These are phyloP conservation scores for Hypoxylon crocopeplum DNA, from an alignment of 495 filamentous ascomycete genomes.

Conservation along the genomic window DNA sequence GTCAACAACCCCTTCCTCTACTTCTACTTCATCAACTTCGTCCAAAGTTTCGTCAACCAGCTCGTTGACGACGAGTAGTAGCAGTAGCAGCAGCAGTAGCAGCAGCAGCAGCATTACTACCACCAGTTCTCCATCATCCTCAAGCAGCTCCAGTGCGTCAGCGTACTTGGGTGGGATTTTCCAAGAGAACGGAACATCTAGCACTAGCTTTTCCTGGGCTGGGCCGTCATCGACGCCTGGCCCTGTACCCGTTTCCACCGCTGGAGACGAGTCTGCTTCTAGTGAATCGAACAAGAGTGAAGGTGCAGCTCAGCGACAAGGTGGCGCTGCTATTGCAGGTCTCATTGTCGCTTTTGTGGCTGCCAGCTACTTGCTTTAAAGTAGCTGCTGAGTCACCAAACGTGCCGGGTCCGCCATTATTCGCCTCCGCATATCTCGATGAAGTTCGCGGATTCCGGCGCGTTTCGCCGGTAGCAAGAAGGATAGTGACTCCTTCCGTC, in stretches of 20 bases:
- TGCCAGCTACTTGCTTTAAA: constrained; percentile 51
- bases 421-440: background rate
- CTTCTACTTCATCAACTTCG: constrained; percentile 8
- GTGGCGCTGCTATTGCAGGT: constrained; percentile 52
- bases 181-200: constrained; percentile 35
- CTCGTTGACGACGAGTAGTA: constrained; percentile 22
- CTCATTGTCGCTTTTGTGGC: constrained; percentile 57
- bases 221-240: constrained; percentile 11
- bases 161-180: constrained; percentile 32
- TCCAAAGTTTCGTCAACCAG: constrained; percentile 21
- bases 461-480: background rate
- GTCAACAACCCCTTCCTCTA: constrained; percentile 17
- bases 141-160: constrained; percentile 11
- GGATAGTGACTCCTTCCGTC: background rate
- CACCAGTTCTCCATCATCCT: constrained; percentile 14
- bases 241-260: constrained; percentile 14
- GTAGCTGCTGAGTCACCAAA: background rate
- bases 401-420: background rate
- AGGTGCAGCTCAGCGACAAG: constrained; percentile 45
- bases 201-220: constrained; percentile 2
- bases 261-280: constrained; percentile 24
- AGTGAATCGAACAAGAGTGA: constrained; percentile 43
- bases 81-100: constrained; percentile 19
- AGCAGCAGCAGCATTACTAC: constrained; percentile 23
- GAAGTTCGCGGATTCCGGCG: too few species aligned